Evolutionary conservation across 805 yeast species (phyloP).

Genomic region (Zygosaccharomyces kombuchaensis): DNA sequence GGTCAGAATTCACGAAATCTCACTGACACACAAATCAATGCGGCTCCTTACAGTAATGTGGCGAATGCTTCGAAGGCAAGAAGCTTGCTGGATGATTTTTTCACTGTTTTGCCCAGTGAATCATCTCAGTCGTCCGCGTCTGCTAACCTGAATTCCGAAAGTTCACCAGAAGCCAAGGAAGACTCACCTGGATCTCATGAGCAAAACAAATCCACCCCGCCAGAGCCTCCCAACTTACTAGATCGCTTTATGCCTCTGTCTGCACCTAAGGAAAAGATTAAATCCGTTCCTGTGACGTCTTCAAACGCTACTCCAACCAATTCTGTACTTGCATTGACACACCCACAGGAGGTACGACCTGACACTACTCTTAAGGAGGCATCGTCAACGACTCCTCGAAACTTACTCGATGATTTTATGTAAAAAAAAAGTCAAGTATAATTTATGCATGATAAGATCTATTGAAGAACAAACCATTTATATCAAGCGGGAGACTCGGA

Average conservation of each 20-base stretch:
- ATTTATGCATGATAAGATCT: conserved; percentile 1
- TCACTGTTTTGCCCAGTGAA: not conserved
- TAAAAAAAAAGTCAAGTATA: conserved; percentile 8
- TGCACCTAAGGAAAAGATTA: not conserved
- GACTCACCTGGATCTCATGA: not conserved
- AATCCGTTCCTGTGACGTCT: not conserved
- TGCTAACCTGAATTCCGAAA: not conserved
- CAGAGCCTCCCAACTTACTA: not conserved
- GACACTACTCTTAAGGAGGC: not conserved
- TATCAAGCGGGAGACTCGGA: not conserved
- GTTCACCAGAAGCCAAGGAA: not conserved
- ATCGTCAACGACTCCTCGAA: conserved; percentile 18
- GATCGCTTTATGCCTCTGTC: not conserved
- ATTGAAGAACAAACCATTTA: not conserved
- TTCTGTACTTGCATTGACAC: not conserved
- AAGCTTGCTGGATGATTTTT: conserved; percentile 20
- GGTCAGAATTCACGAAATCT: not conserved
- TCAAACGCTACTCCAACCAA: not conserved
- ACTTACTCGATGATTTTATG: conserved; percentile 35
- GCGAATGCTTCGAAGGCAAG: conserved; percentile 5
- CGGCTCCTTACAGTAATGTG: not conserved
- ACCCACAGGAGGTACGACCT: too few species aligned
- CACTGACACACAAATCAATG: conserved; percentile 2
- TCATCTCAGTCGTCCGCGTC: not conserved
- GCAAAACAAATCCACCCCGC: not conserved